Percentiles rank a stretch among this genome's conserved stretches.
phyloP scores from a whole-genome alignment of 2,329 filamentous ascomycete genomes.

The Beauveria bassiana region DNA sequence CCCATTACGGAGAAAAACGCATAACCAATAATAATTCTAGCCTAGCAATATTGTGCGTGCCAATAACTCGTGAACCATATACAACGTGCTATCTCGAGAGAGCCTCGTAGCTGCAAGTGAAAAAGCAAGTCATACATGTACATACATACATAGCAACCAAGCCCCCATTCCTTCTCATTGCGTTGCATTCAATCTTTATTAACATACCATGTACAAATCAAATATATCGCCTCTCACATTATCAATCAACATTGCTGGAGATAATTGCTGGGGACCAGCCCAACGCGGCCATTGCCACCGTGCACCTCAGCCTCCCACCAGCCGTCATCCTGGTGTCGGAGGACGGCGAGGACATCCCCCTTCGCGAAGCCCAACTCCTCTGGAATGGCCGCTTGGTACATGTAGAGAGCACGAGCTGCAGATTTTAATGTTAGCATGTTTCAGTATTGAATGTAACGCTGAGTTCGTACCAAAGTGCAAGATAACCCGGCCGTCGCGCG shows the following conservation, averaged over 20 bases:
- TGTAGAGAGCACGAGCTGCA: constrained; percentile 83
- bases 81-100: constrained; percentile 5
- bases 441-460: neutral
- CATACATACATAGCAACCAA: neutral
- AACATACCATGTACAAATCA: constrained; percentile 10
- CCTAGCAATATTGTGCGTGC: neutral
- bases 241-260: constrained; percentile 42
- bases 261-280: constrained; percentile 63
- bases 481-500: constrained; percentile 77
- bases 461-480: constrained; percentile 80
- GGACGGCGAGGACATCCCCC: constrained; percentile 80
- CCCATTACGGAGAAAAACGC: neutral
- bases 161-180: constrained; percentile 5
- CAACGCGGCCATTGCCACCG: constrained; percentile 50
- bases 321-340: constrained; percentile 90
- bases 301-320: constrained; percentile 99
- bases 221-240: constrained; percentile 2
- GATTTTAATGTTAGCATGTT: constrained; percentile 17
- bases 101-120: neutral
- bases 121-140: constrained; percentile 8
- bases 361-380: constrained; percentile 91
- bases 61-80: neutral
- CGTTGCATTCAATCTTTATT: constrained; percentile 8
- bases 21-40: neutral
- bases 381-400: constrained; percentile 89